Conservation (phyloP, 495 filamentous ascomycete species). For the Neurospora sp. region DNA sequence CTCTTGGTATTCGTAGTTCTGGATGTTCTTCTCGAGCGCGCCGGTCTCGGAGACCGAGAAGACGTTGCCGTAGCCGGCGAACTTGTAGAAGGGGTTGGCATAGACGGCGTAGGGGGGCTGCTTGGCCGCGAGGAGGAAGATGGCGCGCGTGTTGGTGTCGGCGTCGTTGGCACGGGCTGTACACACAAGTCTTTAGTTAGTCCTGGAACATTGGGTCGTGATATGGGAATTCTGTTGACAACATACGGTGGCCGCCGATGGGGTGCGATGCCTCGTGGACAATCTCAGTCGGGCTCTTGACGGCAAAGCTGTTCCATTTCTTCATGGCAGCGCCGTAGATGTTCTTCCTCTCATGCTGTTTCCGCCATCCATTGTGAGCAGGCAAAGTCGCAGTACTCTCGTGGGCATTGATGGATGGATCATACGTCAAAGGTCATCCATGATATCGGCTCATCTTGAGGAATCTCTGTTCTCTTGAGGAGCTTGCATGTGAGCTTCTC, state of each 20-base stretch:
- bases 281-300: slow-evolving; percentile 69
- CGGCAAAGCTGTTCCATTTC: slow-evolving; percentile 72
- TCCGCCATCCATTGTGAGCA: slow-evolving; percentile 16
- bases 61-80: slow-evolving; percentile 70
- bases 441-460: slow-evolving; percentile 72
- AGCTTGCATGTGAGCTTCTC: slow-evolving; percentile 58
- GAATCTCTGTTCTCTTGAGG: slow-evolving; percentile 69
- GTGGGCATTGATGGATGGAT: slow-evolving; percentile 1
- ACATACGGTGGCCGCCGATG: slow-evolving; percentile 46
- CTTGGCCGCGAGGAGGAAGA: slow-evolving; percentile 71
- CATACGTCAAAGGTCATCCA: slow-evolving; percentile 82
- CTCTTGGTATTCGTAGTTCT: slow-evolving; percentile 65
- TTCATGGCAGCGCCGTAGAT: slow-evolving; percentile 85
- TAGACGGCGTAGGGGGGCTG: slow-evolving; percentile 72
- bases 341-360: slow-evolving; percentile 63
- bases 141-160: slow-evolving; percentile 72
- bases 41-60: slow-evolving; percentile 58
- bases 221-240: background rate
- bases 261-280: slow-evolving; percentile 63
- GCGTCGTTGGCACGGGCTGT: slow-evolving; percentile 54
- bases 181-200: background rate
- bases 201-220: background rate
- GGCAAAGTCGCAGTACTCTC: background rate
- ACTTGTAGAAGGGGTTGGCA: slow-evolving; percentile 77
- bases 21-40: slow-evolving; percentile 54